Evolutionary conservation across 495 filamentous ascomycete genomes (phyloP).

Genomic region (Entonaema liquescens): DNA sequence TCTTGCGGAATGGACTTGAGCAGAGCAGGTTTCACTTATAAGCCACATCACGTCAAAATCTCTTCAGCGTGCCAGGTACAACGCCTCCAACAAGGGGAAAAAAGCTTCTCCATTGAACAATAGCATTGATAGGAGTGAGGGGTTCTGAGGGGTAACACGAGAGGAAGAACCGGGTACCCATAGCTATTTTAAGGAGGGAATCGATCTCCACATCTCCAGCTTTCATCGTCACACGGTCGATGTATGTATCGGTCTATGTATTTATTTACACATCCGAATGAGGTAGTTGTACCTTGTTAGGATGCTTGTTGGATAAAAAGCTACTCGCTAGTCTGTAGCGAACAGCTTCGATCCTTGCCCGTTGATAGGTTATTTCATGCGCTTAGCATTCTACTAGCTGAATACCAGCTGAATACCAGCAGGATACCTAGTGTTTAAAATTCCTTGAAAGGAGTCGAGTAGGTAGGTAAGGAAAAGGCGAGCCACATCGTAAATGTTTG

Average conservation of each 20-base stretch:
- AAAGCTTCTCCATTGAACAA: slow-evolving; percentile 16
- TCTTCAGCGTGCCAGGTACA: slow-evolving; percentile 16
- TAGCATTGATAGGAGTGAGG: slow-evolving; percentile 19
- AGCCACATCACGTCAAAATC: slow-evolving; percentile 30
- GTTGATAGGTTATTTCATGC: slow-evolving; percentile 17
- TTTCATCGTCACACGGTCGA: slow-evolving; percentile 24
- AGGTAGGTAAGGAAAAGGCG: slow-evolving; percentile 37
- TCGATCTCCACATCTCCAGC: slow-evolving; percentile 35
- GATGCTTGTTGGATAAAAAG: slow-evolving; percentile 1
- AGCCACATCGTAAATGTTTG: slow-evolving; percentile 35
- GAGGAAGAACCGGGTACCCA: slow-evolving; percentile 13
- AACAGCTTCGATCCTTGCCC: slow-evolving; percentile 4
- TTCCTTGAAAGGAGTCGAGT: slow-evolving; percentile 17
- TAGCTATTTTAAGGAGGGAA: slow-evolving; percentile 39
- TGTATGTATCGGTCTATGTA: slow-evolving; percentile 1
- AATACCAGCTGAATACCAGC: too few species aligned
- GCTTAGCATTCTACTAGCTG: neutral
- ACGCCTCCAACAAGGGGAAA: too few species aligned
- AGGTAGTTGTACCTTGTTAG: neutral
- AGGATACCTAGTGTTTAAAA: neutral
- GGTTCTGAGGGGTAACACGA: slow-evolving; percentile 30
- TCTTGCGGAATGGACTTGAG: slow-evolving; percentile 7
- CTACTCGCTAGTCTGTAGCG: slow-evolving; percentile 17
- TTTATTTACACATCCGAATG: neutral
- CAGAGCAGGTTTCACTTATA: slow-evolving; percentile 26